These are phyloP conservation scores for Toxoplasma gondii DNA, from an alignment of 169 alveolate genomes.

Conservation along the genomic window DNA sequence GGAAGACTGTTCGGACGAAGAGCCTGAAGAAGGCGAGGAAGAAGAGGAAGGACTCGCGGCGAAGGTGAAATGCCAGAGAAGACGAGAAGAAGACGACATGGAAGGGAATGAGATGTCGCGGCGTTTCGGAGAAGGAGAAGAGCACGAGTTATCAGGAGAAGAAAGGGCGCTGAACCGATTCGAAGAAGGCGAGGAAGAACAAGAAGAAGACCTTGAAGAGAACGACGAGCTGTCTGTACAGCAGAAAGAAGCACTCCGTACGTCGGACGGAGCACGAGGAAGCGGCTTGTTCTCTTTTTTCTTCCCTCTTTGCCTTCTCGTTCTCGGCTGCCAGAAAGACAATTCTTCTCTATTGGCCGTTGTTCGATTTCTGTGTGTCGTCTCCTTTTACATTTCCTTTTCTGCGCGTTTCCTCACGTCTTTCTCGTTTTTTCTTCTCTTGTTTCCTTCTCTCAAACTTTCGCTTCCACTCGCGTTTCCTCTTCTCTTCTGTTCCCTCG, in stretches of 20 bases:
- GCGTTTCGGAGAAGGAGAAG: not conserved
- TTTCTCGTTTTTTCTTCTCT: not conserved
- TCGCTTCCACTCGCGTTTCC: not conserved
- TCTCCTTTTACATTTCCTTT: not conserved
- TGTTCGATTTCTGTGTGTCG: not conserved
- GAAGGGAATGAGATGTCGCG: not conserved
- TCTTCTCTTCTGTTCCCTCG: too few species aligned
- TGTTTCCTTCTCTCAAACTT: not conserved
- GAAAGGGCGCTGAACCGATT: not conserved
- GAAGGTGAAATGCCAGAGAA: not conserved
- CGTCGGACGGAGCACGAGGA: not conserved
- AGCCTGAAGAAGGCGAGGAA: not conserved
- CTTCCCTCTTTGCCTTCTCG: not conserved
- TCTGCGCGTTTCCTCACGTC: not conserved
- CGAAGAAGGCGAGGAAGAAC: not conserved
- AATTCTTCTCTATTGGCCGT: not conserved
- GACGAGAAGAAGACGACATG: not conserved
- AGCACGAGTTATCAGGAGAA: not conserved
- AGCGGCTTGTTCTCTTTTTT: not conserved
- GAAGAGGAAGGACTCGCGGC: not conserved
- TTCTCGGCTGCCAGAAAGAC: not conserved
- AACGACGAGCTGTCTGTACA: slow-evolving; percentile 27
- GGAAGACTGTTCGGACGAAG: not conserved
- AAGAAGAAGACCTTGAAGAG: not conserved
- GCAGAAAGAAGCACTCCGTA: slow-evolving; percentile 30